These are phyloP conservation scores for Gaeumannomyces tritici DNA, from an alignment of 2,329 filamentous ascomycete species.

Conservation along the genomic window DNA sequence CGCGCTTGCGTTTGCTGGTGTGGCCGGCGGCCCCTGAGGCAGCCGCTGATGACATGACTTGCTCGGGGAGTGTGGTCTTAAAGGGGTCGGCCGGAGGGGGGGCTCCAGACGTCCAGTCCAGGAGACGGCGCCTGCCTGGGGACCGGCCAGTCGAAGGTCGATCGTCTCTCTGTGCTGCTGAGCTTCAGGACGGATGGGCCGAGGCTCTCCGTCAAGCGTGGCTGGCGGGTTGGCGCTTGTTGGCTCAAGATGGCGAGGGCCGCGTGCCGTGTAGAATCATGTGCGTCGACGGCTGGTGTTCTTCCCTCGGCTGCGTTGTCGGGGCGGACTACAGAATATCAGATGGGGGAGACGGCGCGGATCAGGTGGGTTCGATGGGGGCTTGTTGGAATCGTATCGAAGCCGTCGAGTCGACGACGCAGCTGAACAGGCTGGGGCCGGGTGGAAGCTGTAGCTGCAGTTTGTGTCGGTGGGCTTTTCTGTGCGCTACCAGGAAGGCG, in stretches of 20 bases:
- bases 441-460: not conserved
- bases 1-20: conserved; percentile 73
- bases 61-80: not conserved
- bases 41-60: conserved; percentile 39
- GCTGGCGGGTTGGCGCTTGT: not conserved
- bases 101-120: too few species aligned
- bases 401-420: not conserved
- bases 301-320: not conserved
- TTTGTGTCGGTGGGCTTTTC: not conserved
- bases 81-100: not conserved
- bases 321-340: not conserved
- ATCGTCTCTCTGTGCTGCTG: not conserved
- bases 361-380: conserved; percentile 1
- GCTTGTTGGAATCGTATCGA: conserved; percentile 3
- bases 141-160: not conserved
- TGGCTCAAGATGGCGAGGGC: not conserved
- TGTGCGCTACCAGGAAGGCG: not conserved
- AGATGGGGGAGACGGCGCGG: not conserved
- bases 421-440: not conserved
- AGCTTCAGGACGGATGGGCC: not conserved
- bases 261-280: not conserved
- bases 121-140: not conserved
- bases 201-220: not conserved
- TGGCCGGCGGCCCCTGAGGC: conserved; percentile 40
- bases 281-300: not conserved